Percentiles rank a stretch among this genome's conserved stretches.
Evolutionary conservation across 2,329 filamentous ascomycete genomes (phyloP).

Genomic region (Monascus ruber): DNA sequence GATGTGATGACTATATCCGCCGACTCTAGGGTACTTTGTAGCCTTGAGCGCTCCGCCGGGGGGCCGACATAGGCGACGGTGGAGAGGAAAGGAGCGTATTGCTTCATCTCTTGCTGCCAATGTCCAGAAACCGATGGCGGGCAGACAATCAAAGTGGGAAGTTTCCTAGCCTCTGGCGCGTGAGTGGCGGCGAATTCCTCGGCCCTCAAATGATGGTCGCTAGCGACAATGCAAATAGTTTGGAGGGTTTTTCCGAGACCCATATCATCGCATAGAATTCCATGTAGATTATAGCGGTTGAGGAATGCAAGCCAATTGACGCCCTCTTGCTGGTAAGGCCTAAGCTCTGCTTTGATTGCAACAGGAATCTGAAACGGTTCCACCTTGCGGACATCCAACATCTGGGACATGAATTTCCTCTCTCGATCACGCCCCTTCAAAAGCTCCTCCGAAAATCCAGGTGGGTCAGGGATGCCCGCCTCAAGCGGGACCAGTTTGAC

Average conservation of each 20-base stretch:
- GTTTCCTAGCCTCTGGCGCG: conserved; percentile 61
- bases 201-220: conserved; percentile 86
- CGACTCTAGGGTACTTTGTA: conserved; percentile 57
- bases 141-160: conserved; percentile 91
- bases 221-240: conserved; percentile 94
- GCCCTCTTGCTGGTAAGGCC: conserved; percentile 95
- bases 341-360: conserved; percentile 89
- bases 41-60: conserved; percentile 63
- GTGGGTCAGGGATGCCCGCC: conserved; percentile 92
- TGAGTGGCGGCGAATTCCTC: conserved; percentile 80
- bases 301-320: conserved; percentile 98
- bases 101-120: conserved; percentile 96
- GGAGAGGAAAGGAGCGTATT: conserved; percentile 86
- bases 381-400: conserved; percentile 93
- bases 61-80: conserved; percentile 87
- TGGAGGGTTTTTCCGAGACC: conserved; percentile 95
- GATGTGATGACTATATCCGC: conserved; percentile 95
- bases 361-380: conserved; percentile 90
- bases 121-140: conserved; percentile 93
- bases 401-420: conserved; percentile 90
- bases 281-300: conserved; percentile 94
- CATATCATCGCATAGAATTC: conserved; percentile 98
- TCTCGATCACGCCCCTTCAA: conserved; percentile 86
- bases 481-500: conserved; percentile 96
- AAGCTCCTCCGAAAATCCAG: conserved; percentile 77